Conservation (phyloP, 2,329 filamentous ascomycete genomes). For the Cladobotryum protrusum region DNA sequence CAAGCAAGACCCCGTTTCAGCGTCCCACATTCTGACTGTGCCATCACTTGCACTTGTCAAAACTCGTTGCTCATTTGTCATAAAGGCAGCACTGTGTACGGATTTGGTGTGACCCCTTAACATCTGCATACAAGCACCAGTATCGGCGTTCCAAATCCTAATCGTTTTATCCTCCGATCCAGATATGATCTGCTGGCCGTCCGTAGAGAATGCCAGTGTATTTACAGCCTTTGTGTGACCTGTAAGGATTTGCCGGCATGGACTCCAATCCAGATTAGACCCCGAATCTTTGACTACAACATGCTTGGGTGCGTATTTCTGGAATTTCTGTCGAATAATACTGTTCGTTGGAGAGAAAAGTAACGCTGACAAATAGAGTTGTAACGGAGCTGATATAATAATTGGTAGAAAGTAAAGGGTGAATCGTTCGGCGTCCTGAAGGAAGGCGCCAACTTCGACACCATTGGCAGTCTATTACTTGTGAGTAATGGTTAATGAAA, state of each 20-base stretch:
- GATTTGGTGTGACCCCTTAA: not conserved
- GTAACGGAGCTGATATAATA: constrained; percentile 15
- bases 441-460: constrained; percentile 2
- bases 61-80: not conserved
- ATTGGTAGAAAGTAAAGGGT: constrained; percentile 4
- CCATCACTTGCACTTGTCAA: not conserved
- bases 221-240: not conserved
- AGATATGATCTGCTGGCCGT: not conserved
- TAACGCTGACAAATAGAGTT: constrained; percentile 21
- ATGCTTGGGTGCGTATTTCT: constrained; percentile 10
- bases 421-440: constrained; percentile 16
- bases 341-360: constrained; percentile 19
- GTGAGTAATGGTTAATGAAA: not conserved
- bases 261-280: not conserved
- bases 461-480: constrained; percentile 1
- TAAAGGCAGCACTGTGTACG: not conserved
- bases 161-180: not conserved
- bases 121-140: too few species aligned
- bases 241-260: not conserved
- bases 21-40: not conserved
- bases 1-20: not conserved
- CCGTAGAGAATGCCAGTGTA: not conserved
- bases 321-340: constrained; percentile 12
- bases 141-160: not conserved
- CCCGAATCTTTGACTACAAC: constrained; percentile 11